Evolutionary conservation across 495 filamentous ascomycete species (phyloP).

Genomic region (Penicillium verhagenii): DNA sequence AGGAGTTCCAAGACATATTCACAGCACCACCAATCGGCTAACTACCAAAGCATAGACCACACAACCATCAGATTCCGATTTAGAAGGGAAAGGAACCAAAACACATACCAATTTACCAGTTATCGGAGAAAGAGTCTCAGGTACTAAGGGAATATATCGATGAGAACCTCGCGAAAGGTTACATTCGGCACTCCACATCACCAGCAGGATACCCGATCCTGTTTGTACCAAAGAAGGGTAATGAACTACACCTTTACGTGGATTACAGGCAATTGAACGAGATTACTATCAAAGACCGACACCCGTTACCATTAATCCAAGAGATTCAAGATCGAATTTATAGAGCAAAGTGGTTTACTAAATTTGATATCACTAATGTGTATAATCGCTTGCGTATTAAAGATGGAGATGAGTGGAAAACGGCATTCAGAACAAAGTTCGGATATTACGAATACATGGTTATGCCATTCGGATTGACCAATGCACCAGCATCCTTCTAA

Average conservation of each 20-base stretch:
- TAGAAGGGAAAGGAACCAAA: too few species aligned
- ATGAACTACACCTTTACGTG: background rate
- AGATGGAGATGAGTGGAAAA: background rate
- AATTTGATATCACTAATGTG: background rate
- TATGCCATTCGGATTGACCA: too few species aligned
- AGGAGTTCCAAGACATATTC: slow-evolving; percentile 2
- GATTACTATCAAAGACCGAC: background rate
- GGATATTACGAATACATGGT: too few species aligned
- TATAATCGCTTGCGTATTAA: background rate
- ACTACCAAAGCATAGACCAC: slow-evolving; percentile 4
- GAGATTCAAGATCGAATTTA: background rate
- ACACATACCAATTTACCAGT: too few species aligned
- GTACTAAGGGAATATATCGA: slow-evolving; percentile 24
- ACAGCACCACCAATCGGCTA: background rate
- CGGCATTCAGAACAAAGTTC: too few species aligned
- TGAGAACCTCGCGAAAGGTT: slow-evolving; percentile 15
- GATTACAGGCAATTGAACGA: too few species aligned
- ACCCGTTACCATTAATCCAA: background rate
- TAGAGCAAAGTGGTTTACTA: background rate
- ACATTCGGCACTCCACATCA: slow-evolving; percentile 12
- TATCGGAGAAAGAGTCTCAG: too few species aligned
- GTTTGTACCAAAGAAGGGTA: slow-evolving; percentile 25
- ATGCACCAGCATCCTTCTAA: too few species aligned
- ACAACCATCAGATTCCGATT: too few species aligned
- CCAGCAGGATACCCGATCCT: slow-evolving; percentile 11